A percentile compares a stretch with the other conserved stretches of the same genome.
phyloP scores from a whole-genome alignment of 805 yeast species.

The Yarrowia hollandica region DNA sequence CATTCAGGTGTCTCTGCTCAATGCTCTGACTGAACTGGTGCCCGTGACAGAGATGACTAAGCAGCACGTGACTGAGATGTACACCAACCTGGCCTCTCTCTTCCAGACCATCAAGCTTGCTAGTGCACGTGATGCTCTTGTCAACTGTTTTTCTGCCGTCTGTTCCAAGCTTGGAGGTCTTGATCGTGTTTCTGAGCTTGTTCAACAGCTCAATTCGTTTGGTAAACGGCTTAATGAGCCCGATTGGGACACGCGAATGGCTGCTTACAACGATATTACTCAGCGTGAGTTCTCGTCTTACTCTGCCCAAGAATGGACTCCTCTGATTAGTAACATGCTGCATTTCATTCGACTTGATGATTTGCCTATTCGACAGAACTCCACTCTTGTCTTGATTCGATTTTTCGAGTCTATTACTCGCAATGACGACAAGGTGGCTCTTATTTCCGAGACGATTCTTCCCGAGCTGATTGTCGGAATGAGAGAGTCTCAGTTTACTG shows the following conservation, averaged over 20 bases:
- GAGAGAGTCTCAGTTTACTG: constrained; percentile 56
- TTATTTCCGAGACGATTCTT: constrained; percentile 50
- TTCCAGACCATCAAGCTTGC: constrained; percentile 60
- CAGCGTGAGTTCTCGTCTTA: constrained; percentile 52
- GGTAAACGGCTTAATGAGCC: constrained; percentile 63
- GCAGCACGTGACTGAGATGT: constrained; percentile 40
- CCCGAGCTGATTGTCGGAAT: constrained; percentile 70
- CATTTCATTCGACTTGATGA: constrained; percentile 79
- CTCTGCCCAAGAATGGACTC: constrained; percentile 69
- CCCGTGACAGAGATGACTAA: constrained; percentile 39
- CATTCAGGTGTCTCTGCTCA: constrained; percentile 58
- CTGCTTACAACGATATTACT: constrained; percentile 64
- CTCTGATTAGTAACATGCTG: constrained; percentile 66
- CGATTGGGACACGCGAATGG: constrained; percentile 74
- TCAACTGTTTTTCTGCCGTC: constrained; percentile 58
- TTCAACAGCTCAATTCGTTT: constrained; percentile 69
- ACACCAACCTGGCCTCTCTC: constrained; percentile 54
- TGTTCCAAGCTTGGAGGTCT: constrained; percentile 53
- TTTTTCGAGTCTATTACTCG: constrained; percentile 60
- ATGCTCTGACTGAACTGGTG: constrained; percentile 57
- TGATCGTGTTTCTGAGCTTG: constrained; percentile 50
- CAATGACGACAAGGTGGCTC: constrained; percentile 39
- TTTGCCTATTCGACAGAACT: constrained; percentile 74
- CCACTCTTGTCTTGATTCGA: constrained; percentile 60
- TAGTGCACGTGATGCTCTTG: constrained; percentile 60